Base-by-base conservation (phyloP, 495 filamentous ascomycete species). In the Bacidia gigantensis region DNA sequence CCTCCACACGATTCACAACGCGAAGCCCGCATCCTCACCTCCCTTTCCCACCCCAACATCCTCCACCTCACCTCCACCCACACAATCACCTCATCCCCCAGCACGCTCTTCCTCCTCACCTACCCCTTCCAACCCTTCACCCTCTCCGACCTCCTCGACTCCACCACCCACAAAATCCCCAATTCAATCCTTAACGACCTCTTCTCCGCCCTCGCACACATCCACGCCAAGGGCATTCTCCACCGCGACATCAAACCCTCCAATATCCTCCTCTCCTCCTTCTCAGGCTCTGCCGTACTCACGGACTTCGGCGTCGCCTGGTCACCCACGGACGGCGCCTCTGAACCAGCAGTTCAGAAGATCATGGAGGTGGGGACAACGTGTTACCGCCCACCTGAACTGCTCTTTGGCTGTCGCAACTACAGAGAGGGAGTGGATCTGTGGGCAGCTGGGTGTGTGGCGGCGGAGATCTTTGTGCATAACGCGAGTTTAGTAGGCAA, bases 201-300 rank as follows among this genome's bases (percentile, higher is more conserved):
- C 53, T 88, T 96, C 66, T 64, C 65, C 14, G 93, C 80, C 5
- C 75, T 98, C 10, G 64, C 65, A 3, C 76, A 86, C 60, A 63
- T 93, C 23, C 93, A 98, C 66, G 54, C 64, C 10, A 65, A 77
- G 12, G 80, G 76, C 7, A 87, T 98, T 48, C 82, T 97, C 57
- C 92, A 98, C 65, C 81, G 92, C 25, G 92, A 98, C 61, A 72
- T 98, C 61, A 98, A 98, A 62, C 89, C 92, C 5, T 83, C 87
- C 1, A 93, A 95, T 57, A 77, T 98, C 46, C 70, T 97, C 35
- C 73, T 97, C 54, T 65, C 75, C 38, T 78, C 79, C 1, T 68
- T 73, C 0, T 63, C 72, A n/a, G 83, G 86, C 1, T 81, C 84
- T 1, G 84, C 85, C 2, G 82, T 80, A 46, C 70, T 98, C 18